These are phyloP conservation scores for Fusarium devonianum DNA, from an alignment of 2,329 filamentous ascomycete genomes.

Conservation along the genomic window DNA sequence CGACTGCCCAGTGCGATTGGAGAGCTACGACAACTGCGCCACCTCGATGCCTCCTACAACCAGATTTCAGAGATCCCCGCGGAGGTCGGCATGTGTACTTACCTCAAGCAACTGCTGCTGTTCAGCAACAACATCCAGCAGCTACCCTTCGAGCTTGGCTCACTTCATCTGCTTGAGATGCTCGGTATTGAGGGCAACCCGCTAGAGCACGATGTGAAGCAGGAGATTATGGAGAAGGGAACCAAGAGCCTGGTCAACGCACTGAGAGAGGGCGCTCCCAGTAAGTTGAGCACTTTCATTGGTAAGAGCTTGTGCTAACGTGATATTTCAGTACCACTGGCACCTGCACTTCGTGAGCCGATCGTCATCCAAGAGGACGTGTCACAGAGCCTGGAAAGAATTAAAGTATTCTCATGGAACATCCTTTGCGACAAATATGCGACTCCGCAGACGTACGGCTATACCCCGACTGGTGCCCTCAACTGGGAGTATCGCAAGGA, in stretches of 20 bases:
- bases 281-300: conserved; percentile 61
- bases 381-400: conserved; percentile 67
- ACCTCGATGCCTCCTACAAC: conserved; percentile 90
- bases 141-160: conserved; percentile 86
- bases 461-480: conserved; percentile 82
- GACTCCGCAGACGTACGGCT: conserved; percentile 84
- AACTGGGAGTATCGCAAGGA: conserved; percentile 87
- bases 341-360: conserved; percentile 78
- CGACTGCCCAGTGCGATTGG: conserved; percentile 83
- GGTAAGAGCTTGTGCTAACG: conserved; percentile 32
- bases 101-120: conserved; percentile 81
- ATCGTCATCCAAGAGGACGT: conserved; percentile 78
- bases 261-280: conserved; percentile 82
- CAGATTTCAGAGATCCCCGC: conserved; percentile 81
- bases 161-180: conserved; percentile 85
- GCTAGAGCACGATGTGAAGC: conserved; percentile 76
- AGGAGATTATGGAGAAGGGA: conserved; percentile 84
- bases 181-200: conserved; percentile 94
- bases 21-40: conserved; percentile 77
- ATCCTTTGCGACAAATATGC: conserved; percentile 95
- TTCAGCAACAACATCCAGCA: conserved; percentile 90
- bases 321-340: conserved; percentile 71
- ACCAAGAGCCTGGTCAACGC: conserved; percentile 84
- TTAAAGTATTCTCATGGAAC: conserved; percentile 93
- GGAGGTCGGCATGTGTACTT: conserved; percentile 96